Evolutionary conservation across 106 monocot species (phyloP).

Genomic region (Gastrodia elata): DNA sequence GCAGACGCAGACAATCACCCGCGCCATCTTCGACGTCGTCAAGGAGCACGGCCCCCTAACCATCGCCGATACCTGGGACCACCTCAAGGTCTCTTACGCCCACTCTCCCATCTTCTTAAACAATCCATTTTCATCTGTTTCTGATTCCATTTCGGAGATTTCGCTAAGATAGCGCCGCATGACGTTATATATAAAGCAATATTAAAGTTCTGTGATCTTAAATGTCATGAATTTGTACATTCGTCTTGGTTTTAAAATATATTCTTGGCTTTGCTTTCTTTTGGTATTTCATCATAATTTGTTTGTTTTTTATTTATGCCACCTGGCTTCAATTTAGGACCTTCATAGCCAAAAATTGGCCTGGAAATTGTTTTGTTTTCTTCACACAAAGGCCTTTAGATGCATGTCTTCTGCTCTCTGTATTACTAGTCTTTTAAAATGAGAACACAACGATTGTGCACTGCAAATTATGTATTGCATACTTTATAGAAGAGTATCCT

Average conservation of each 20-base stretch:
- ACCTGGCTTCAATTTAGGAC: too few species aligned
- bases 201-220: too few species aligned
- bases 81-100: conserved; percentile 52
- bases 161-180: too few species aligned
- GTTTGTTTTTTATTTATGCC: too few species aligned
- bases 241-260: too few species aligned
- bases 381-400: too few species aligned
- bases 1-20: conserved; percentile 78
- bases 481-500: neutral
- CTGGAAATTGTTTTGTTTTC: too few species aligned
- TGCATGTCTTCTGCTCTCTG: neutral
- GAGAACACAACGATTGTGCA: neutral
- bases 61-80: conserved; percentile 87
- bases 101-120: neutral
- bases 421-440: neutral
- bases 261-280: too few species aligned
- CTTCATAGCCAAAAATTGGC: neutral
- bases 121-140: neutral
- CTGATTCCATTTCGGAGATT: neutral
- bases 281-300: too few species aligned
- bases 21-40: conserved; percentile 90
- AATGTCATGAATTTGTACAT: too few species aligned
- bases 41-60: conserved; percentile 97
- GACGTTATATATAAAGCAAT: too few species aligned
- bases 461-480: neutral